phyloP scores from a whole-genome alignment of 345 rosid genomes.

The Psidium guajava region DNA sequence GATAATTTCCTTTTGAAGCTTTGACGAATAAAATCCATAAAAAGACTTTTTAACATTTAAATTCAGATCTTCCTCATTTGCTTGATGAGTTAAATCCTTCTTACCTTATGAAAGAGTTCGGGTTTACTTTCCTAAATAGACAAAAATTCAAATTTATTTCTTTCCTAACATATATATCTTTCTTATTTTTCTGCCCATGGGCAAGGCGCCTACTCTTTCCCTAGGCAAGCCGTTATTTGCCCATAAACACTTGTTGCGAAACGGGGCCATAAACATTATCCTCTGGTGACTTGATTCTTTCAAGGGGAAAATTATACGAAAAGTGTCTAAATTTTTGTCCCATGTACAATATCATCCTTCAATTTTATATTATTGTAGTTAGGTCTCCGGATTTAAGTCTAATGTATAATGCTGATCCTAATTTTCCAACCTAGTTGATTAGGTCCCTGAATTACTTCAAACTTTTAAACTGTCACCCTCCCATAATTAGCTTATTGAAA shows the following conservation, averaged over 20 bases:
- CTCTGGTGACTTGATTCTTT: background rate
- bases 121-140: background rate
- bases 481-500: background rate
- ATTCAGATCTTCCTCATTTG: too few species aligned
- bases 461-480: background rate
- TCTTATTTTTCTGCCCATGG: background rate
- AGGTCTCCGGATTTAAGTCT: too few species aligned
- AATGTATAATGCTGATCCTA: too few species aligned
- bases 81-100: background rate
- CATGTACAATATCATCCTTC: background rate
- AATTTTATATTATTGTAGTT: too few species aligned
- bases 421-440: too few species aligned
- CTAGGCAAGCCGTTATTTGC: too few species aligned
- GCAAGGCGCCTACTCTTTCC: too few species aligned
- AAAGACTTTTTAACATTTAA: too few species aligned
- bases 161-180: background rate
- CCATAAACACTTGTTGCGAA: too few species aligned
- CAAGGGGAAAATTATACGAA: background rate
- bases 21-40: background rate
- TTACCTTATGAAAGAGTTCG: too few species aligned
- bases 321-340: background rate
- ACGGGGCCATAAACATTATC: too few species aligned
- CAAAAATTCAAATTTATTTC: background rate
- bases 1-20: background rate
- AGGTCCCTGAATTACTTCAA: background rate